Evolutionary conservation across 306 rosid genomes (phyloP), one percentile per base, ranked within the genome.

Genomic region (Vicia sativa): DNA sequence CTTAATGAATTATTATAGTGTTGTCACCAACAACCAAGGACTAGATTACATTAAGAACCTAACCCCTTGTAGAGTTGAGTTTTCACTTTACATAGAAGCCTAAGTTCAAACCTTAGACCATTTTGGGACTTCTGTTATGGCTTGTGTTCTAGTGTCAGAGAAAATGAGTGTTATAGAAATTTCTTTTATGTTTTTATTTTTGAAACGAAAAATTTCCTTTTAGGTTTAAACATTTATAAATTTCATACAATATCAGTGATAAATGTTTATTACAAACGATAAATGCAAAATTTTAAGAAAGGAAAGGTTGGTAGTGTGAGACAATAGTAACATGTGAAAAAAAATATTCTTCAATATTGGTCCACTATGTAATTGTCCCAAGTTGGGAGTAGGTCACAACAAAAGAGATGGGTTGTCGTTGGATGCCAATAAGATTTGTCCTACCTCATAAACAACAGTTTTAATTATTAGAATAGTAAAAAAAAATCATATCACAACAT

Each of bases 321-420:
- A 62, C 62, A 62, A 35, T 8, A 60, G 15, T 19, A 10, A 28
- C 21, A 42, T 54, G 21, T 59, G 15, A 1, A 35, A 7, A 14
- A 68, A 68, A 28, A 42, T 37, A 60, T 67, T 58, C 19, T 38
- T 12, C 35, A 41, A 53, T 11, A 53, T 11, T 55, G 45, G 71
- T n/a, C 66, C 38, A 55, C 38, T 54, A 54, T 21, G 15, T 11
- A 53, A 53, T 53, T 53, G 35, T 53, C 59, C 23, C 23, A 0
- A 53, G 26, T 53, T 34, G 15, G 15, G 35, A 53, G 34, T 53
- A 53, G 59, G 38, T 26, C 6, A 55, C 19, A 13, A 26, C 38
- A 55, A 26, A 49, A 55, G 13, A 2, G 11, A 6, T 26, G 42
- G 42, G 53, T 19, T 14, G 31, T 69, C 74, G 35, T 19, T 5